phyloP scores from a whole-genome alignment of 2,329 filamentous ascomycete genomes.

The Colletotrichum orchidophilum region DNA sequence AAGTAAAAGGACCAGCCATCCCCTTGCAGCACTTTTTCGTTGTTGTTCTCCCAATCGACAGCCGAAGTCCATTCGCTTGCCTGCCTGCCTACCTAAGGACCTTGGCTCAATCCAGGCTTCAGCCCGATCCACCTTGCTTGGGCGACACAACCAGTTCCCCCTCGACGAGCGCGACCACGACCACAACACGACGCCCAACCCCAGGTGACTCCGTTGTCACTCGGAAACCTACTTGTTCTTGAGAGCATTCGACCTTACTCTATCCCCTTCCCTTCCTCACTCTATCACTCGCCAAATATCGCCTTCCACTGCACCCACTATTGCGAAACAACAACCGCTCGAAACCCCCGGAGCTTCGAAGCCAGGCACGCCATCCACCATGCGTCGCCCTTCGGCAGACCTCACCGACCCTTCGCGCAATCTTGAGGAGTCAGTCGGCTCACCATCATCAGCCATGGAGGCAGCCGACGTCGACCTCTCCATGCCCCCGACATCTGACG shows the following conservation, averaged over 20 bases:
- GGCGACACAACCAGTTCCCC: background rate
- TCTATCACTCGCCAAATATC: background rate
- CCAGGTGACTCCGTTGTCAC: background rate
- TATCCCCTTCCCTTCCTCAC: background rate
- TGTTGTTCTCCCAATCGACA: background rate
- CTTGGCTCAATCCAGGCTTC: slow-evolving; percentile 7
- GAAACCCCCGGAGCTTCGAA: slow-evolving; percentile 9
- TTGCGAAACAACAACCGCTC: slow-evolving; percentile 18
- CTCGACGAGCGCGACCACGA: background rate
- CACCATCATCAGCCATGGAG: slow-evolving; percentile 41
- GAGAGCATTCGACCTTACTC: background rate
- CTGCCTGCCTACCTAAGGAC: background rate
- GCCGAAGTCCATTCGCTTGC: slow-evolving; percentile 19
- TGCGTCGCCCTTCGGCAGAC: slow-evolving; percentile 54
- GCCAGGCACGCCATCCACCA: slow-evolving; percentile 39
- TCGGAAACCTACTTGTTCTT: background rate
- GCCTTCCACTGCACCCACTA: background rate
- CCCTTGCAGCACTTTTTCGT: background rate
- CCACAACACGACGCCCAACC: background rate
- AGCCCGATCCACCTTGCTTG: slow-evolving; percentile 11
- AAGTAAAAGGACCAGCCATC: background rate
- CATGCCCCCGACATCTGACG: slow-evolving; percentile 46
- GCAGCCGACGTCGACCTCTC: slow-evolving; percentile 46
- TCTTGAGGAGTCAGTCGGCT: slow-evolving; percentile 46
- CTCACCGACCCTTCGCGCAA: slow-evolving; percentile 53